Evolutionary conservation across 2,329 filamentous ascomycete genomes (phyloP).

Genomic region (Fusarium sp.): DNA sequence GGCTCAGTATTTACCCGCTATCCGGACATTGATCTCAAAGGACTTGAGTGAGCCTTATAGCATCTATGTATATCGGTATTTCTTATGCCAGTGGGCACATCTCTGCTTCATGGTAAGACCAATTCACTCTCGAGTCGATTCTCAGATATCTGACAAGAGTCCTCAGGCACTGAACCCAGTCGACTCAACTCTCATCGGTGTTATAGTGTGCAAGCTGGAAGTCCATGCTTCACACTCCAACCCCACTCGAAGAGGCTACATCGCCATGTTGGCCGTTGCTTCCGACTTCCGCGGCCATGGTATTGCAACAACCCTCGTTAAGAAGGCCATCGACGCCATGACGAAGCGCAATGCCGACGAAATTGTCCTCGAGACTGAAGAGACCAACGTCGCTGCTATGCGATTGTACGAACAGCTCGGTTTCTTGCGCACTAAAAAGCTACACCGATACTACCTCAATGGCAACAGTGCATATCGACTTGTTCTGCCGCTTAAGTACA

Average conservation of each 20-base stretch:
- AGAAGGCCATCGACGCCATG: constrained; percentile 92
- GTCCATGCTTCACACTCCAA: constrained; percentile 84
- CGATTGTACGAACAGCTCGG: constrained; percentile 92
- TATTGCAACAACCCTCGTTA: constrained; percentile 89
- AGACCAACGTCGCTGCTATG: constrained; percentile 89
- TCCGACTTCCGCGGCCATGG: constrained; percentile 83
- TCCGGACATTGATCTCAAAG: constrained; percentile 92
- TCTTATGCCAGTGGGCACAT: constrained; percentile 96
- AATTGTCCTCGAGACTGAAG: constrained; percentile 95
- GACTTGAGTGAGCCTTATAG: constrained; percentile 98
- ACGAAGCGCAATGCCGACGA: constrained; percentile 85
- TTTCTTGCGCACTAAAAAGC: constrained; percentile 89
- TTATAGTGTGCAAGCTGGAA: constrained; percentile 95
- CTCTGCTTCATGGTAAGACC: constrained; percentile 87
- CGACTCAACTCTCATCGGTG: constrained; percentile 78
- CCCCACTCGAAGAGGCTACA: constrained; percentile 84
- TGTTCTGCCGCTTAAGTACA: constrained; percentile 77
- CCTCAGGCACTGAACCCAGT: constrained; percentile 67
- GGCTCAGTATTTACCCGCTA: constrained; percentile 78
- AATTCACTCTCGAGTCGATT: neutral
- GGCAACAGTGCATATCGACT: constrained; percentile 94
- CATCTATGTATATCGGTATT: constrained; percentile 99
- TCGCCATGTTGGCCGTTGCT: constrained; percentile 96
- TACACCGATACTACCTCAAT: constrained; percentile 96
- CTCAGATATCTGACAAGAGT: constrained; percentile 18